These are phyloP conservation scores for Besnoitia besnoiti DNA, from an alignment of 169 alveolate species.

Conservation along the genomic window DNA sequence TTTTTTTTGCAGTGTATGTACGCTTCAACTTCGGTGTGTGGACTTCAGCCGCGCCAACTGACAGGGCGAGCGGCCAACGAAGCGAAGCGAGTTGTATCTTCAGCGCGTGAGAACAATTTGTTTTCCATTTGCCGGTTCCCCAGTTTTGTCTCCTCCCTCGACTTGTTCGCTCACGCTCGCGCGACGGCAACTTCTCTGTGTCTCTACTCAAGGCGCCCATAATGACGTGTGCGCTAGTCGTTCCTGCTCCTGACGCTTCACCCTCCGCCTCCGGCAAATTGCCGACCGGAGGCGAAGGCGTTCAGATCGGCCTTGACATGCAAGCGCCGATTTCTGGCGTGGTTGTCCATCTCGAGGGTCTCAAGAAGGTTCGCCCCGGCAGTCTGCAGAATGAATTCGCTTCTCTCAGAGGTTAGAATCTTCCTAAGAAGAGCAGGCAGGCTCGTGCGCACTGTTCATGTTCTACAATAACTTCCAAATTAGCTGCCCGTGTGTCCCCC, in stretches of 20 bases:
- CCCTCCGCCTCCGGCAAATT: not conserved
- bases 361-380: not conserved
- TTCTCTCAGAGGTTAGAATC: not conserved
- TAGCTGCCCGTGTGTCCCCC: no score
- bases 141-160: not conserved
- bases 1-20: not conserved
- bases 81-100: no score
- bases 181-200: no score
- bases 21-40: not conserved
- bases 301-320: not conserved
- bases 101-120: no score
- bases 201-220: no score
- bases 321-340: constrained; percentile 38
- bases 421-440: no score
- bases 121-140: no score
- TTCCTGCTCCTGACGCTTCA: not conserved
- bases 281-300: not conserved
- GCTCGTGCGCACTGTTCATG: no score
- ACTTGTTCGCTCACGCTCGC: not conserved
- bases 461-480: no score
- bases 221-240: not conserved
- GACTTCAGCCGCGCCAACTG: not conserved
- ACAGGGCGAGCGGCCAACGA: no score
- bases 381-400: constrained; percentile 13
- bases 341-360: not conserved